phyloP scores from a whole-genome alignment of 495 filamentous ascomycete genomes.

The Xylaria longipes region DNA sequence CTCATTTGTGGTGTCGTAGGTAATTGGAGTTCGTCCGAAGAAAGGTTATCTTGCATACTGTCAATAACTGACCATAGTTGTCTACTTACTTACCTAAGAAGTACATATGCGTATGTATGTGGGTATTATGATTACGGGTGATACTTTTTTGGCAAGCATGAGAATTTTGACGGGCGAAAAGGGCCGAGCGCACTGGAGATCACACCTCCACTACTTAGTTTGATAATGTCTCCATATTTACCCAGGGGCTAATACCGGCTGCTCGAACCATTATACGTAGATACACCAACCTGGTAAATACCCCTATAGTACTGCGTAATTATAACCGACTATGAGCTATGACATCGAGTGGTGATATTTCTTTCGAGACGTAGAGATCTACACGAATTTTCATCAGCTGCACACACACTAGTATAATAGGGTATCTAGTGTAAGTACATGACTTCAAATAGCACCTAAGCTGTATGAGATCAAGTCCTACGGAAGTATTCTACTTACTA shows the following conservation, averaged over 20 bases:
- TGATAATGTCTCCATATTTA: conserved; percentile 8
- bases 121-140: not conserved
- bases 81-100: not conserved
- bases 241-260: conserved; percentile 1
- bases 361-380: not conserved
- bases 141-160: not conserved
- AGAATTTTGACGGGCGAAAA: conserved; percentile 1
- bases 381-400: not conserved
- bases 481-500: no score
- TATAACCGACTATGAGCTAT: not conserved
- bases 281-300: not conserved
- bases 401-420: not conserved
- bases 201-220: conserved; percentile 1
- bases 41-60: not conserved
- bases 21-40: not conserved
- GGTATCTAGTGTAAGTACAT: not conserved
- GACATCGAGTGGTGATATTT: not conserved
- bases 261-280: not conserved
- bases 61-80: not conserved
- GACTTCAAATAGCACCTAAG: not conserved
- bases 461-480: not conserved
- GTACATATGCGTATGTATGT: not conserved
- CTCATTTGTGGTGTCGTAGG: not conserved
- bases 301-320: no score
- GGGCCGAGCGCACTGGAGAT: conserved; percentile 9